Percentiles rank a stretch among this genome's conserved stretches.
Evolutionary conservation across 345 rosid genomes (phyloP).

Genomic region (Xanthoceras sorbifolium): DNA sequence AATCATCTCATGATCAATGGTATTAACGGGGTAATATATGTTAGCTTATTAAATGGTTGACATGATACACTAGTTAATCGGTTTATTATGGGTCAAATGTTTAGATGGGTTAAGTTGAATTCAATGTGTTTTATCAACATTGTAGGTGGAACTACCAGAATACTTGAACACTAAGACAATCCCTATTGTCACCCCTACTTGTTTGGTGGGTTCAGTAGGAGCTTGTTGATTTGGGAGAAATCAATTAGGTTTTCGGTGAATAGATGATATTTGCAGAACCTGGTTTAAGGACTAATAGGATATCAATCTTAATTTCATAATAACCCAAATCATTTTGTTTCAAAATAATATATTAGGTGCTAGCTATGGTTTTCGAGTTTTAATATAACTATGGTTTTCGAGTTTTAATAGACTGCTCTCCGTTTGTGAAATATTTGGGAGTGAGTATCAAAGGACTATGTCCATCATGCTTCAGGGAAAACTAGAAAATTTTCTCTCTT

Average conservation of each 20-base stretch:
- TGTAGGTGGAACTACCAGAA: background rate
- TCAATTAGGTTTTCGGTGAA: background rate
- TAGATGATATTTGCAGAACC: background rate
- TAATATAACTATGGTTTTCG: background rate
- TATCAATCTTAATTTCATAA: background rate
- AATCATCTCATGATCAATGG: background rate
- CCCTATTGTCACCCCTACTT: background rate
- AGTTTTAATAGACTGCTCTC: background rate
- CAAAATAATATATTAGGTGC: background rate
- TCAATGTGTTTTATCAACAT: background rate
- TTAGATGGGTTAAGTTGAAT: conserved; percentile 4
- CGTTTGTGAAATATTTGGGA: background rate
- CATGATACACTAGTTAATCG: background rate
- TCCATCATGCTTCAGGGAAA: background rate
- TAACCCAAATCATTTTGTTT: background rate
- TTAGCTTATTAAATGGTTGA: background rate
- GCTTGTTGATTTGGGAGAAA: background rate
- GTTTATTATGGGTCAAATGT: background rate
- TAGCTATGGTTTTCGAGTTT: background rate
- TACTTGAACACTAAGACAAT: background rate
- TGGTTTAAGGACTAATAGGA: background rate
- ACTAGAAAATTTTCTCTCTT: background rate
- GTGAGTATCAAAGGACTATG: background rate
- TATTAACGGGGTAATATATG: background rate
- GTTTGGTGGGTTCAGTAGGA: background rate